These are phyloP conservation scores for Aspergillus funiculosus DNA, from an alignment of 495 filamentous ascomycete genomes.

Conservation along the genomic window DNA sequence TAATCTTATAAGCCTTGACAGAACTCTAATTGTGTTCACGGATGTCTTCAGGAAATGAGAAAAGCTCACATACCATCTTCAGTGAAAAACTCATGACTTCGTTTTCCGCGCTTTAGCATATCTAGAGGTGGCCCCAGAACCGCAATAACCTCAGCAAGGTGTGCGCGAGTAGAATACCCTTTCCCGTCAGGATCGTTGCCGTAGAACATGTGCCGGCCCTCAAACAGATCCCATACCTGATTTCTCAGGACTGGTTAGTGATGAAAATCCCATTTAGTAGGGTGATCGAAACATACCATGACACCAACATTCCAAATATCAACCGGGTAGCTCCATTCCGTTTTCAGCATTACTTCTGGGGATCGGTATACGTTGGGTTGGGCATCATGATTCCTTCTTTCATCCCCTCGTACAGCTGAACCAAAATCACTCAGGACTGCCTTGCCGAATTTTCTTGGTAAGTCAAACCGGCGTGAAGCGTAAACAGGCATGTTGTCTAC, in stretches of 20 bases:
- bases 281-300: conserved; percentile 38
- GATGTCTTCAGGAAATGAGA: conserved; percentile 3
- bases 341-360: conserved; percentile 44
- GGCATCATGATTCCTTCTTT: conserved; percentile 25
- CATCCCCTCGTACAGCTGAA: conserved; percentile 57
- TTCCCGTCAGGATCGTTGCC: conserved; percentile 39
- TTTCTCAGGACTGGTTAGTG: conserved; percentile 10
- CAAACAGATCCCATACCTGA: conserved; percentile 16
- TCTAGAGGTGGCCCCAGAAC: conserved; percentile 41
- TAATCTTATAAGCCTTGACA: conserved; percentile 11
- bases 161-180: conserved; percentile 37
- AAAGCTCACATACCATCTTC: conserved; percentile 27
- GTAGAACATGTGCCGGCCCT: conserved; percentile 38
- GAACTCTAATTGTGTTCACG: no score
- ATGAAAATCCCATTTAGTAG: conserved; percentile 9
- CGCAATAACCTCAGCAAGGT: conserved; percentile 43
- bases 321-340: conserved; percentile 39
- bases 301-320: conserved; percentile 50
- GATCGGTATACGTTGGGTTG: conserved; percentile 40
- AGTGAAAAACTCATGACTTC: conserved; percentile 35
- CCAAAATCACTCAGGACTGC: conserved; percentile 69
- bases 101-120: conserved; percentile 32
- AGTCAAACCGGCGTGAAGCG: conserved; percentile 31
- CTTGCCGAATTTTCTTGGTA: conserved; percentile 23
- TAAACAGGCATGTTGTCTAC: conserved; percentile 31